A percentile compares a stretch with the other conserved stretches of the same genome.
Conservation (phyloP, 129 eudicot genomes). For the Calendula officinalis region DNA sequence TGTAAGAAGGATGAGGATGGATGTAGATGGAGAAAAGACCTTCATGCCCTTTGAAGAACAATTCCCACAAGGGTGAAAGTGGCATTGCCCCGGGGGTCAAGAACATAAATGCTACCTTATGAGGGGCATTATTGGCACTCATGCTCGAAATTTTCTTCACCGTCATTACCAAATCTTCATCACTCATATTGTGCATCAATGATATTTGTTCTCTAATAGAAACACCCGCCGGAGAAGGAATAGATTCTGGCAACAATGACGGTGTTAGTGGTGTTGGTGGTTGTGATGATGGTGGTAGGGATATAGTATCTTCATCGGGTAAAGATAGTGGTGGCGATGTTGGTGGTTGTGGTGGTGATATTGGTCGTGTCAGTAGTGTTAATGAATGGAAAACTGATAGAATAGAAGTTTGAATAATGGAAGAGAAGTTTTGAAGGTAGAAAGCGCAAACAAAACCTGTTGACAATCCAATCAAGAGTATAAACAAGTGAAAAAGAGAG, state of each 20-base stretch:
- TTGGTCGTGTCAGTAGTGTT: not conserved
- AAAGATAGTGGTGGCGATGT: not conserved
- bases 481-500: slow-evolving; percentile 31
- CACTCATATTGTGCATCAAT: slow-evolving; percentile 49
- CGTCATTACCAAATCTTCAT: slow-evolving; percentile 50
- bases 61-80: slow-evolving; percentile 44
- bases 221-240: not conserved
- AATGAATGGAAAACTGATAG: not conserved
- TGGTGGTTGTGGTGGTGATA: not conserved
- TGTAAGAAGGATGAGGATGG: slow-evolving; percentile 38
- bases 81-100: slow-evolving; percentile 45
- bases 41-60: slow-evolving; percentile 37
- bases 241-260: not conserved
- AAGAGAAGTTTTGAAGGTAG: slow-evolving; percentile 33
- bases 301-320: no score
- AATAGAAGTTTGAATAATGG: slow-evolving; percentile 12
- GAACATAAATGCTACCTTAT: slow-evolving; percentile 47
- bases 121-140: not conserved
- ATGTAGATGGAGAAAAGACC: slow-evolving; percentile 37
- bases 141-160: slow-evolving; percentile 28
- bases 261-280: slow-evolving; percentile 7
- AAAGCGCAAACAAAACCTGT: slow-evolving; percentile 39
- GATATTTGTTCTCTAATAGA: slow-evolving; percentile 13
- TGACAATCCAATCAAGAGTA: slow-evolving; percentile 44
- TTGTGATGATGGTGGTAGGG: not conserved